phyloP scores from a whole-genome alignment of 768 basidiomycete genomes.

The Mycena chlorophos region DNA sequence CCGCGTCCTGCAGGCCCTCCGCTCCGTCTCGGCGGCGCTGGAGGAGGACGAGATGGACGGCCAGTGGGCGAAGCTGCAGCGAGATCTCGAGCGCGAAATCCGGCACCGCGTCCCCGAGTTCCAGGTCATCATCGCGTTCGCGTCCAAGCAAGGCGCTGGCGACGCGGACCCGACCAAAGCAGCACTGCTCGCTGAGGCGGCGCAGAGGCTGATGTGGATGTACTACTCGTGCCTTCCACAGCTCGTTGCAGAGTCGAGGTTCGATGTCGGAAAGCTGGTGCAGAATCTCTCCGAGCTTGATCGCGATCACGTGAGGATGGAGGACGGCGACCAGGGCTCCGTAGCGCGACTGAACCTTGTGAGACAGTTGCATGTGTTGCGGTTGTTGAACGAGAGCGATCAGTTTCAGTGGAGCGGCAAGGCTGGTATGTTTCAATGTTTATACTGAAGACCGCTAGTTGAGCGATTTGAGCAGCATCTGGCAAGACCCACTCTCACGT shows the following conservation, averaged over 20 bases:
- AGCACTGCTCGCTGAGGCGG: slow-evolving; percentile 74
- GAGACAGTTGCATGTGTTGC: slow-evolving; percentile 74
- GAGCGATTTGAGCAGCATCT: slow-evolving; percentile 42
- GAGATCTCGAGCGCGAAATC: slow-evolving; percentile 75
- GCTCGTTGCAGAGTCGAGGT: slow-evolving; percentile 74
- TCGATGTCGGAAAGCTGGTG: slow-evolving; percentile 83
- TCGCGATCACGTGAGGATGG: slow-evolving; percentile 2
- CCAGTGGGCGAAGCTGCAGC: slow-evolving; percentile 66
- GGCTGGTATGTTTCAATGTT: slow-evolving; percentile 48
- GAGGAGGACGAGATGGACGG: slow-evolving; percentile 65
- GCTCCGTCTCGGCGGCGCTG: slow-evolving; percentile 50
- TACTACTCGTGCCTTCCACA: slow-evolving; percentile 79
- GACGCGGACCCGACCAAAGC: slow-evolving; percentile 39
- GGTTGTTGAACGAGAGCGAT: slow-evolving; percentile 71
- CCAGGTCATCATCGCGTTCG: slow-evolving; percentile 80
- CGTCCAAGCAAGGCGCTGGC: slow-evolving; percentile 46
- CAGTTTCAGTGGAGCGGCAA: slow-evolving; percentile 81
- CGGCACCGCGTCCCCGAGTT: slow-evolving; percentile 82
- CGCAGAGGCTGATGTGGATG: slow-evolving; percentile 79
- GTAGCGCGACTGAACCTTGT: slow-evolving; percentile 42
- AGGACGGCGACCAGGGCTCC: slow-evolving; percentile 31
- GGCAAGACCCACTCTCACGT: slow-evolving; percentile 70
- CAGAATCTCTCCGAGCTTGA: slow-evolving; percentile 38
- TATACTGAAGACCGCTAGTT: slow-evolving; percentile 2
- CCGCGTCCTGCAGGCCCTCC: slow-evolving; percentile 50